phyloP scores from a whole-genome alignment of 129 eudicot genomes.

The Silybum marianum region DNA sequence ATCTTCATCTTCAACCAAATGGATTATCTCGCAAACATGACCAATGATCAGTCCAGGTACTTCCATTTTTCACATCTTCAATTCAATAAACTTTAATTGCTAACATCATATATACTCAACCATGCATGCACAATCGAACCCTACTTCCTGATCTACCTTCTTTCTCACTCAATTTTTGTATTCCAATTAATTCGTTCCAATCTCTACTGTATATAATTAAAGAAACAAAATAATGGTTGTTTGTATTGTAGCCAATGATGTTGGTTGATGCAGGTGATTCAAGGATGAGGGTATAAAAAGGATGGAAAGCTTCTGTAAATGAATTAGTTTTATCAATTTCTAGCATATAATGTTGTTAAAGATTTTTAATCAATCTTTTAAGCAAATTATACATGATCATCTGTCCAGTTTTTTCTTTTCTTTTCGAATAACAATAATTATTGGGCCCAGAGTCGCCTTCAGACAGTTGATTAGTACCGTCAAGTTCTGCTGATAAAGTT shows the following conservation, averaged over 20 bases:
- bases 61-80: not conserved
- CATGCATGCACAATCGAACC: constrained; percentile 9
- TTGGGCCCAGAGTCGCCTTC: not conserved
- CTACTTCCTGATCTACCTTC: not conserved
- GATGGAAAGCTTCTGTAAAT: not conserved
- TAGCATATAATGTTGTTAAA: not conserved
- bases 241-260: too few species aligned
- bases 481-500: not conserved
- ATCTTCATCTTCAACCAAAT: constrained; percentile 16
- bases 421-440: not conserved
- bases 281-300: not conserved
- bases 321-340: not conserved
- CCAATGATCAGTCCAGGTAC: constrained; percentile 25
- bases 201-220: not conserved
- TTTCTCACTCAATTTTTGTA: not conserved
- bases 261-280: not conserved
- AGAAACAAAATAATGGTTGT: not conserved
- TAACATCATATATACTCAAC: not conserved
- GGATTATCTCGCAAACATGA: constrained; percentile 7
- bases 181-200: not conserved
- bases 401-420: not conserved
- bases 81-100: not conserved
- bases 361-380: too few species aligned
- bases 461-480: constrained; percentile 4
- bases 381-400: too few species aligned